phyloP scores from a whole-genome alignment of 2,329 filamentous ascomycete genomes.

The Talaromyces sp. region DNA sequence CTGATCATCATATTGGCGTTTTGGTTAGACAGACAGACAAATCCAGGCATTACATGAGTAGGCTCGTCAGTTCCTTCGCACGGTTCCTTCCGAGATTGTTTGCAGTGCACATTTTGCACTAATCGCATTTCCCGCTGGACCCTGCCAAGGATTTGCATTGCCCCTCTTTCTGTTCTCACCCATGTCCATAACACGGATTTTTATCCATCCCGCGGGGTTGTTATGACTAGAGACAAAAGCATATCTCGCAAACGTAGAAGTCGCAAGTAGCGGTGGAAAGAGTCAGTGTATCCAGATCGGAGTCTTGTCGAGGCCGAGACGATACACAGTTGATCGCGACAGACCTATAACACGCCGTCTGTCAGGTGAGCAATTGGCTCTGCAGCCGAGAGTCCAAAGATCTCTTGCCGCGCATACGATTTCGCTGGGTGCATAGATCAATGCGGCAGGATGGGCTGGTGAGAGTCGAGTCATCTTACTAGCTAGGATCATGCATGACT shows the following conservation, averaged over 20 bases:
- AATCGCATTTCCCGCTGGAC: not conserved
- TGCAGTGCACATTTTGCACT: not conserved
- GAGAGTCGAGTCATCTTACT: not conserved
- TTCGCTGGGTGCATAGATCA: not conserved
- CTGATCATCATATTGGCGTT: not conserved
- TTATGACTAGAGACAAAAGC: not conserved
- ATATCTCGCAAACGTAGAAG: not conserved
- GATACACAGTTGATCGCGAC: not conserved
- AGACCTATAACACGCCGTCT: not conserved
- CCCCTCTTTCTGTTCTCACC: not conserved
- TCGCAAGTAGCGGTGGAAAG: not conserved
- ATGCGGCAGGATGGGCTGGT: not conserved
- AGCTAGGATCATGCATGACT: not conserved
- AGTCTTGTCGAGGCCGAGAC: not conserved
- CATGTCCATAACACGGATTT: not conserved
- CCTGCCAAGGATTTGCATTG: not conserved
- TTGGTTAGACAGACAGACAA: not conserved
- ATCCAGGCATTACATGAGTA: not conserved
- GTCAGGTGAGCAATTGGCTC: not conserved
- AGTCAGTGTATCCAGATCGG: not conserved
- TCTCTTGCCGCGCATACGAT: slow-evolving; percentile 4
- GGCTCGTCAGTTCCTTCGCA: not conserved
- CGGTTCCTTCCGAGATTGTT: not conserved
- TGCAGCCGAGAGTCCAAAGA: not conserved
- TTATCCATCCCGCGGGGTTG: not conserved